These are phyloP conservation scores for Xerocomus nothofagi DNA, from an alignment of 1,284 basidiomycete genomes.

Conservation along the genomic window DNA sequence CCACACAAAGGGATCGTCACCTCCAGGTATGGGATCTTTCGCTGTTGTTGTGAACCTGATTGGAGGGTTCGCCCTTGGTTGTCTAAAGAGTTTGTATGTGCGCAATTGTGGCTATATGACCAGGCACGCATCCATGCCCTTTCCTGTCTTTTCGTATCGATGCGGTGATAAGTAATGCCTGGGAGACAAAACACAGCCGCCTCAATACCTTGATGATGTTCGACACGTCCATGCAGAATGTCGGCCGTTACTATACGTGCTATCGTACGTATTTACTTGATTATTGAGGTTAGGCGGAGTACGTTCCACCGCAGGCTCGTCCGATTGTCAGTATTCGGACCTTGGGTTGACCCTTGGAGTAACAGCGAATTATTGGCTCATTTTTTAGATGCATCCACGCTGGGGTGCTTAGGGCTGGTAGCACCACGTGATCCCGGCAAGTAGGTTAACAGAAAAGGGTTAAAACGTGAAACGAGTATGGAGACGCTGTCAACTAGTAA, in stretches of 20 bases:
- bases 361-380: constrained; percentile 1
- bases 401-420: constrained; percentile 3
- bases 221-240: constrained; percentile 11
- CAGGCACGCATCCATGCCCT: constrained; percentile 22
- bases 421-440: constrained; percentile 31
- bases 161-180: constrained; percentile 8
- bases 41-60: constrained; percentile 15
- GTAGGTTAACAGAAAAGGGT: constrained; percentile 23
- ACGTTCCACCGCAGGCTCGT: not conserved
- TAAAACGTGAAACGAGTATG: constrained; percentile 29
- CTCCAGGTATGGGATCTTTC: constrained; percentile 8
- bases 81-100: constrained; percentile 6
- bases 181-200: constrained; percentile 10
- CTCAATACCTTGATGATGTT: constrained; percentile 12
- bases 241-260: constrained; percentile 15
- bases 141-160: constrained; percentile 7
- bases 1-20: constrained; percentile 5
- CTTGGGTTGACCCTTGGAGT: constrained; percentile 8
- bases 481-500: constrained; percentile 18
- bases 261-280: constrained; percentile 8
- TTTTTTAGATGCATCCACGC: constrained; percentile 8
- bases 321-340: constrained; percentile 12
- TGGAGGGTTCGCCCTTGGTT: constrained; percentile 10
- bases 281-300: constrained; percentile 9
- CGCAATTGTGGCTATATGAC: constrained; percentile 15